These are phyloP conservation scores for Trypanosoma platydactyli DNA, from an alignment of 208 protist species.

Conservation along the genomic window DNA sequence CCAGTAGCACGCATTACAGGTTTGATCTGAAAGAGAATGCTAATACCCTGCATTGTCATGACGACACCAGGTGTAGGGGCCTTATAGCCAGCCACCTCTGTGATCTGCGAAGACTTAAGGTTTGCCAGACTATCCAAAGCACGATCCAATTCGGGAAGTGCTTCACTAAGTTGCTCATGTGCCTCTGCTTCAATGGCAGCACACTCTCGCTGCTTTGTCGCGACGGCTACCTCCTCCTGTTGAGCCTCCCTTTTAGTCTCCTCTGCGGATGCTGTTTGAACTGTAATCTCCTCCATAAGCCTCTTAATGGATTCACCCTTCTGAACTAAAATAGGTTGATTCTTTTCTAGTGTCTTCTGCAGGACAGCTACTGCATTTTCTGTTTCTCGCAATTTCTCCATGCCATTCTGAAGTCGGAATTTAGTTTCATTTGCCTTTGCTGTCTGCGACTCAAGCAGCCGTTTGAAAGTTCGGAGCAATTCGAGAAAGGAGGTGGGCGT, in stretches of 20 bases:
- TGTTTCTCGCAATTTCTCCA: constrained; percentile 95
- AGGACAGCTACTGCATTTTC: constrained; percentile 93
- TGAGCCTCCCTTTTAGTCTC: constrained; percentile 90
- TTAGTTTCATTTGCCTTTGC: constrained; percentile 77
- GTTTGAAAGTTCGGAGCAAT: constrained; percentile 92
- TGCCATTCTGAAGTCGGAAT: constrained; percentile 91
- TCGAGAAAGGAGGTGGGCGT: constrained; percentile 99
- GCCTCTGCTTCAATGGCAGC: constrained; percentile 95
- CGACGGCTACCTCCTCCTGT: constrained; percentile 92
- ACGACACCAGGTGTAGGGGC: constrained; percentile 95
- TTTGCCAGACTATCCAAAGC: constrained; percentile 95
- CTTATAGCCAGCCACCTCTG: constrained; percentile 96
- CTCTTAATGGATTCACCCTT: constrained; percentile 94
- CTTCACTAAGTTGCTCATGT: constrained; percentile 94
- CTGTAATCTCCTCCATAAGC: constrained; percentile 92
- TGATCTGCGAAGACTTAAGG: constrained; percentile 96
- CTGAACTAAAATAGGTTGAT: constrained; percentile 95
- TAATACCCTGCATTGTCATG: constrained; percentile 98
- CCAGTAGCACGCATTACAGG: constrained; percentile 94
- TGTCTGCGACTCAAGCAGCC: constrained; percentile 82
- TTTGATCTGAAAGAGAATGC: constrained; percentile 97
- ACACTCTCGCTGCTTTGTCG: constrained; percentile 92
- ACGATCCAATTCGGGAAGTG: constrained; percentile 96
- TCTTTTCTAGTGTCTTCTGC: constrained; percentile 93
- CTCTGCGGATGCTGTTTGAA: constrained; percentile 93